Percentiles rank a stretch among this genome's conserved stretches.
Conservation (phyloP, 257 asterid genomes). For the Solanum etuberosum region DNA sequence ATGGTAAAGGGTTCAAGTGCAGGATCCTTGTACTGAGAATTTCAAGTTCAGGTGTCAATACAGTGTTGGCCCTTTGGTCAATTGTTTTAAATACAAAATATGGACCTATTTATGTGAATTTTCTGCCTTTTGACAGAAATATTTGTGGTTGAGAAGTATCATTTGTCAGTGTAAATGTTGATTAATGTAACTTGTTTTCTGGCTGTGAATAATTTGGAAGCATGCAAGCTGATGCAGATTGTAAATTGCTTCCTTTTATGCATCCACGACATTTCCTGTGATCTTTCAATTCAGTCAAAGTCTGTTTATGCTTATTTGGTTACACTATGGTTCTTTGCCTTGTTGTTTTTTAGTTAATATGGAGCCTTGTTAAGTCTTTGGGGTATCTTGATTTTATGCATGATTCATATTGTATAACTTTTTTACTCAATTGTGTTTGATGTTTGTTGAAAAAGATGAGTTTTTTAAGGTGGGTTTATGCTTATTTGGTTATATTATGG, state of each 20-base stretch:
- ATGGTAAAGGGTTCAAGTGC: not conserved
- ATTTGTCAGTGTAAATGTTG: not conserved
- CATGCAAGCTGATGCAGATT: not conserved
- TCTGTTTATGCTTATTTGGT: not conserved
- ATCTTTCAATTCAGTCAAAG: not conserved
- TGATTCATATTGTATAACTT: too few relatives aligned
- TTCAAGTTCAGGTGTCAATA: not conserved
- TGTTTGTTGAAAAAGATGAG: too few relatives aligned
- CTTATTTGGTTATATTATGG: too few relatives aligned
- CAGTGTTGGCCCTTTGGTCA: not conserved
- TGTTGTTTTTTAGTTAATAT: too few relatives aligned
- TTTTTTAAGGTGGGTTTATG: too few relatives aligned
- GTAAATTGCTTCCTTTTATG: not conserved
- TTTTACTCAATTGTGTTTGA: too few relatives aligned
- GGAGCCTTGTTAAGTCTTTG: too few relatives aligned
- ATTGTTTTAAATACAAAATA: not conserved
- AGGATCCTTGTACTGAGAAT: not conserved
- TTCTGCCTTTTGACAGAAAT: not conserved
- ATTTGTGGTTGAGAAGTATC: not conserved
- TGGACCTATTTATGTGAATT: not conserved
- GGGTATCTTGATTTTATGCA: too few relatives aligned
- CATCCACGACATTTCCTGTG: not conserved
- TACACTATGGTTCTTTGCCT: too few relatives aligned
- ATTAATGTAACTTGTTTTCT: not conserved
- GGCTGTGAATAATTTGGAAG: not conserved